Evolutionary conservation across 2,329 filamentous ascomycete genomes (phyloP).

Genomic region (Graphiopsis chlorocephala): DNA sequence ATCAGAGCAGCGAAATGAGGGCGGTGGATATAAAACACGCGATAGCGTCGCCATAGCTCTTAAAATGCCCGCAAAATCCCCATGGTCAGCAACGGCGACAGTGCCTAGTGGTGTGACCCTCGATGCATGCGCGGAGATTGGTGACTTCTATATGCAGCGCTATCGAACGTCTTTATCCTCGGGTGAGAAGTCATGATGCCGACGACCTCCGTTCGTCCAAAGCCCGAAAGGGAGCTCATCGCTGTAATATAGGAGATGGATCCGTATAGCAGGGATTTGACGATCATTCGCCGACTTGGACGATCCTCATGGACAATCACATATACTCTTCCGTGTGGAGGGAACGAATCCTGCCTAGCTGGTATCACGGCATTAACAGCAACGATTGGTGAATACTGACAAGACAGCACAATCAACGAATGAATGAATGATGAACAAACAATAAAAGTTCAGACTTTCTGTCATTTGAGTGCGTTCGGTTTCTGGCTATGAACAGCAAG

Average conservation of each 20-base stretch:
- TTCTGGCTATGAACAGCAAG: neutral
- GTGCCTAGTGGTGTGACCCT: constrained; percentile 6
- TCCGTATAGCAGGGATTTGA: neutral
- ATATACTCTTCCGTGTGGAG: neutral
- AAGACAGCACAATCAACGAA: neutral
- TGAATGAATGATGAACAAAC: neutral
- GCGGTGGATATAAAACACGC: constrained; percentile 8
- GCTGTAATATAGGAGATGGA: neutral
- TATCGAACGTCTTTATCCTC: neutral
- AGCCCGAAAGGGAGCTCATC: neutral
- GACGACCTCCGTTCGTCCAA: neutral
- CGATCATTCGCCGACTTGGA: neutral
- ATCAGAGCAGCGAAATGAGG: constrained; percentile 1
- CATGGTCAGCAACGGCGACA: constrained; percentile 10
- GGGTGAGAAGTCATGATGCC: neutral
- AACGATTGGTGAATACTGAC: neutral
- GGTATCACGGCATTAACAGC: neutral
- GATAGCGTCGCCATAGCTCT: constrained; percentile 3
- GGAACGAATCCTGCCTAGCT: neutral
- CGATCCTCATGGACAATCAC: neutral
- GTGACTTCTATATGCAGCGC: neutral
- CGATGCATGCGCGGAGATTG: neutral
- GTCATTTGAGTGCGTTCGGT: neutral
- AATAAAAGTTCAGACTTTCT: neutral
- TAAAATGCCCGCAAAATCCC: constrained; percentile 10